phyloP scores from a whole-genome alignment of 2,329 filamentous ascomycete species.

The Rhytidhysteron rufulum region DNA sequence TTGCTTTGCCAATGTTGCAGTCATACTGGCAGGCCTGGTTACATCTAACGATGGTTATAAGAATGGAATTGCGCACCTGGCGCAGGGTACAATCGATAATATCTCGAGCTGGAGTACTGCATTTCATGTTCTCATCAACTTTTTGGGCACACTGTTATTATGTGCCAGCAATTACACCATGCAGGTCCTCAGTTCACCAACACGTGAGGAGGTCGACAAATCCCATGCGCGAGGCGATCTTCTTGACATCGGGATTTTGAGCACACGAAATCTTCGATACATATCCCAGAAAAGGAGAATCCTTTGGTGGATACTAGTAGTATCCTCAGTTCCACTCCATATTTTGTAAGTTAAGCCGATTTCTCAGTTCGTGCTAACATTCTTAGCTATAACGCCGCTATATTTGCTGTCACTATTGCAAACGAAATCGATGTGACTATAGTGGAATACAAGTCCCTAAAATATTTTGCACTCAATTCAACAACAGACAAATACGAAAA shows the following conservation, averaged over 20 bases:
- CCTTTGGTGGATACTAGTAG: conserved; percentile 9
- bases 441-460: conserved; percentile 5
- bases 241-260: conserved; percentile 8
- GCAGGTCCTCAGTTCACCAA: conserved; percentile 8
- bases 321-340: conserved; percentile 35
- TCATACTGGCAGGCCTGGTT: neutral
- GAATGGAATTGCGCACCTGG: neutral
- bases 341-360: conserved; percentile 23
- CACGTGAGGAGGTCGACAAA: conserved; percentile 5
- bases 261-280: conserved; percentile 6
- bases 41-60: neutral
- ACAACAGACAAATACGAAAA: neutral
- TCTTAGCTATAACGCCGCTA: conserved; percentile 18
- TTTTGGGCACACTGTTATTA: conserved; percentile 41
- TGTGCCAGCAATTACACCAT: conserved; percentile 38
- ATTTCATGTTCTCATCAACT: conserved; percentile 45
- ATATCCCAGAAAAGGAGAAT: conserved; percentile 12
- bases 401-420: conserved; percentile 12
- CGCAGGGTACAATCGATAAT: neutral
- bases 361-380: conserved; percentile 1
- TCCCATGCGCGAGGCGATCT: conserved; percentile 1
- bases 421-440: conserved; percentile 13
- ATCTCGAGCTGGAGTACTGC: neutral
- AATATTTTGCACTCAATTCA: neutral
- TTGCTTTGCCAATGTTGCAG: neutral